Conservation (phyloP, 441 rosid genomes). For the Brassica hybrid region DNA sequence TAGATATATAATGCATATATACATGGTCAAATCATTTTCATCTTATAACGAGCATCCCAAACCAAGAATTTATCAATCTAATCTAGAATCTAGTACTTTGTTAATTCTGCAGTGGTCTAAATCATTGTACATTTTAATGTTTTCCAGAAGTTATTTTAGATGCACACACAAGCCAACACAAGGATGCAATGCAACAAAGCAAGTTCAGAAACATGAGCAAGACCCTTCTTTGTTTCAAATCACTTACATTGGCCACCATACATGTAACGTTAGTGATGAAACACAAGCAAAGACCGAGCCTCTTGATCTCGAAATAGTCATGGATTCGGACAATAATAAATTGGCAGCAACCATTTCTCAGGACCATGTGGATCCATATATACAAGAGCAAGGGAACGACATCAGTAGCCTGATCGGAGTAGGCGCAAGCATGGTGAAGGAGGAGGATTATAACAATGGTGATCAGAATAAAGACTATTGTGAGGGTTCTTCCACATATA, state of each 20-base stretch:
- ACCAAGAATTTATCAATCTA: not conserved
- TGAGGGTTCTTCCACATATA: constrained; percentile 37
- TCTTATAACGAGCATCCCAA: not conserved
- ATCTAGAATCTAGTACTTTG: constrained; percentile 1
- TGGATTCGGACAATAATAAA: constrained; percentile 27
- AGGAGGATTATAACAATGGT: constrained; percentile 26
- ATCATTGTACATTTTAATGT: constrained; percentile 18
- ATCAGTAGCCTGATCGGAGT: constrained; percentile 24
- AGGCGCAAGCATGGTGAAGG: constrained; percentile 17
- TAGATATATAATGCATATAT: constrained; percentile 6
- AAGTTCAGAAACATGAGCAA: constrained; percentile 65
- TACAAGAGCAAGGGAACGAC: constrained; percentile 32
- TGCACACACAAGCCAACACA: constrained; percentile 74
- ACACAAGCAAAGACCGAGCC: constrained; percentile 30
- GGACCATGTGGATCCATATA: constrained; percentile 14
- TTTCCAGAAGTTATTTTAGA: constrained; percentile 78
- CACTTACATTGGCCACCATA: constrained; percentile 66
- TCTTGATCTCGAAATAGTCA: constrained; percentile 11
- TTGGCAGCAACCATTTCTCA: not conserved
- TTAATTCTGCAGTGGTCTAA: constrained; percentile 34
- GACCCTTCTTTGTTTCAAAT: constrained; percentile 53
- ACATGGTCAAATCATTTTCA: constrained; percentile 4
- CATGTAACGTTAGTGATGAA: constrained; percentile 45
- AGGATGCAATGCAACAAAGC: constrained; percentile 75
- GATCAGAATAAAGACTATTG: constrained; percentile 28